Conservation (phyloP, 768 basidiomycete species). For the Russula olivacea region DNA sequence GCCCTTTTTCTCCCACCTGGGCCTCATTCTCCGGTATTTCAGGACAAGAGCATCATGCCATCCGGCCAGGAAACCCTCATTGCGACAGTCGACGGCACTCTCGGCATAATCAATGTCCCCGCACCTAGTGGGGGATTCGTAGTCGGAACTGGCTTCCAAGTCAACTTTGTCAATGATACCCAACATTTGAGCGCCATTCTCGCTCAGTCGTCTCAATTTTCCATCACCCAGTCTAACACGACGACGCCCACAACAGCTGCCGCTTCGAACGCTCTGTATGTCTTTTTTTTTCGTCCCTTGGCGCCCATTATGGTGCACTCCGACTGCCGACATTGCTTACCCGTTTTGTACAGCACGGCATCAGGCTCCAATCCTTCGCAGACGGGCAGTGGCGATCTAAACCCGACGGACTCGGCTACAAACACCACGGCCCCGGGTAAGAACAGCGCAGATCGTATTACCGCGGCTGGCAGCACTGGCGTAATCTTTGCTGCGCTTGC, state of each 20-base stretch:
- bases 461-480: slow-evolving; percentile 5
- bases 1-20: not conserved
- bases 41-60: slow-evolving; percentile 32
- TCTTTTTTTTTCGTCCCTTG: not conserved
- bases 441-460: slow-evolving; percentile 15
- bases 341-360: not conserved
- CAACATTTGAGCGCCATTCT: slow-evolving; percentile 47
- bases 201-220: slow-evolving; percentile 67
- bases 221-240: slow-evolving; percentile 34
- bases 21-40: not conserved
- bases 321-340: not conserved
- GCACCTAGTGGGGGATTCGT: slow-evolving; percentile 65
- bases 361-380: not conserved
- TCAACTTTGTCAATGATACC: slow-evolving; percentile 60
- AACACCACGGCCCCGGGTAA: not conserved
- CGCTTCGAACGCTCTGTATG: not conserved
- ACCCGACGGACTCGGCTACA: slow-evolving; percentile 13
- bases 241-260: slow-evolving; percentile 19
- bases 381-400: not conserved
- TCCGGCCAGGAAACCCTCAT: slow-evolving; percentile 44
- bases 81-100: slow-evolving; percentile 48
- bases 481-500: slow-evolving; percentile 16
- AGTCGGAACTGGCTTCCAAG: slow-evolving; percentile 51
- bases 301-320: not conserved
- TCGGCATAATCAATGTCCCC: slow-evolving; percentile 37